Conservation (phyloP, 202 grass and related monocot genomes). For the Panicum virgatum region DNA sequence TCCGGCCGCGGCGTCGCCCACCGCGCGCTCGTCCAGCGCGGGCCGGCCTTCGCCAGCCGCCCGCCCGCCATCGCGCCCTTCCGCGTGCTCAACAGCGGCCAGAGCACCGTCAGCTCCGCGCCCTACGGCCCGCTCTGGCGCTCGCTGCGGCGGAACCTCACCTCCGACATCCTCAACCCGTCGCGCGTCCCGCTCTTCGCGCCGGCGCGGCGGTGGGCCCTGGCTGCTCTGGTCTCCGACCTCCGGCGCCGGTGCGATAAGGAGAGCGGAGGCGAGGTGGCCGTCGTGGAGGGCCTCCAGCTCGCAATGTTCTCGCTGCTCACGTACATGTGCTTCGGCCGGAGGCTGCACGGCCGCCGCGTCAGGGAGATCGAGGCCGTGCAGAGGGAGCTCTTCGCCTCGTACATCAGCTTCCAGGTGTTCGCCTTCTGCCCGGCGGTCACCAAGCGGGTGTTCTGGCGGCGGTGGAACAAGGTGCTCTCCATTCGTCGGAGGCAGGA, state of each 20-base stretch:
- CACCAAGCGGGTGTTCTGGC: neutral
- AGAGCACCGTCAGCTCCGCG: constrained; percentile 32
- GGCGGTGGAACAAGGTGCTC: constrained; percentile 1
- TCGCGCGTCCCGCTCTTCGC: constrained; percentile 10
- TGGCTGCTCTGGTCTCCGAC: neutral
- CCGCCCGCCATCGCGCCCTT: constrained; percentile 17
- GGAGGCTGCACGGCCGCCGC: neutral
- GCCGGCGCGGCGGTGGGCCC: neutral
- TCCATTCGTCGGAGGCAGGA: neutral
- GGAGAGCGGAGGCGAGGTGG: neutral
- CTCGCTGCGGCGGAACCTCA: constrained; percentile 44
- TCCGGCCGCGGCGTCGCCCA: neutral
- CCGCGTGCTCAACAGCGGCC: constrained; percentile 19
- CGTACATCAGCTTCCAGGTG: constrained; percentile 13
- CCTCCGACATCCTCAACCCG: constrained; percentile 19
- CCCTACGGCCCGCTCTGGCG: constrained; percentile 39
- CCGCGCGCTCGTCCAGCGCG: constrained; percentile 4
- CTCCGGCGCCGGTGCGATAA: neutral
- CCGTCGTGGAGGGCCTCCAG: constrained; percentile 27
- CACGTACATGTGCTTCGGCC: constrained; percentile 41
- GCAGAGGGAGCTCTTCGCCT: constrained; percentile 31
- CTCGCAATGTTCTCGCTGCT: constrained; percentile 32
- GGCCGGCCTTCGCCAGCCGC: neutral
- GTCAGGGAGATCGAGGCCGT: neutral
- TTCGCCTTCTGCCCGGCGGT: constrained; percentile 14